phyloP scores from a whole-genome alignment of 106 monocot species.

The Hemerocallis citrina region DNA sequence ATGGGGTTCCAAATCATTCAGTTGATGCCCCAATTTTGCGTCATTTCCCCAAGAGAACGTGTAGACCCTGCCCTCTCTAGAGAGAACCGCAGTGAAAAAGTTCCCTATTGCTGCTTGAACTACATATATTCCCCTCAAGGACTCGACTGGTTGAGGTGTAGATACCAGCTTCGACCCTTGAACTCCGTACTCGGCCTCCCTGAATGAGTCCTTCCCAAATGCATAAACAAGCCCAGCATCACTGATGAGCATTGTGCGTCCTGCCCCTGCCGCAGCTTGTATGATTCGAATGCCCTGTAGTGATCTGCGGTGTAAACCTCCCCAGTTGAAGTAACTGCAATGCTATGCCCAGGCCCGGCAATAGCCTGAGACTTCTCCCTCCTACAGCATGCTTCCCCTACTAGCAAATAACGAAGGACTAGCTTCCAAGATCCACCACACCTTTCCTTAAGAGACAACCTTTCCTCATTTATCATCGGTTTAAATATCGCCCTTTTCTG shows the following conservation, averaged over 20 bases:
- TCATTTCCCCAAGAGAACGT: constrained; percentile 97
- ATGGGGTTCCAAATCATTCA: constrained; percentile 64
- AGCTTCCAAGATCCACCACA: constrained; percentile 96
- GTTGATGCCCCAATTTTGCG: constrained; percentile 71
- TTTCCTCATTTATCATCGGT: constrained; percentile 53
- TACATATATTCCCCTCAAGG: constrained; percentile 70
- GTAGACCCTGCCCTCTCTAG: constrained; percentile 87
- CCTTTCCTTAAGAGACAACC: constrained; percentile 39
- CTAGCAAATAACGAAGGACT: constrained; percentile 80
- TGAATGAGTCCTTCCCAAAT: constrained; percentile 92
- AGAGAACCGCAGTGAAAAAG: constrained; percentile 94
- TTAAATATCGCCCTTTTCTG: constrained; percentile 84
- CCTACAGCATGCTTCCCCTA: constrained; percentile 73
- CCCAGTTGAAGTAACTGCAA: constrained; percentile 73
- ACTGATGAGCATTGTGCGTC: constrained; percentile 92
- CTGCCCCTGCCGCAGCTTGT: constrained; percentile 88
- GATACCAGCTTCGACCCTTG: constrained; percentile 61
- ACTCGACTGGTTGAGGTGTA: constrained; percentile 68
- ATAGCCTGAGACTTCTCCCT: constrained; percentile 90
- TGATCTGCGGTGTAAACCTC: constrained; percentile 78
- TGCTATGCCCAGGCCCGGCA: constrained; percentile 93
- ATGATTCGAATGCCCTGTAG: constrained; percentile 90
- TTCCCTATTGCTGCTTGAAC: constrained; percentile 96
- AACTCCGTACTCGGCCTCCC: constrained; percentile 68
- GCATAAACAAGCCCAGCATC: constrained; percentile 84